Percentiles rank a stretch among this genome's conserved stretches.
Conservation (phyloP, 2,329 filamentous ascomycete species). For the Diaporthe sp. region DNA sequence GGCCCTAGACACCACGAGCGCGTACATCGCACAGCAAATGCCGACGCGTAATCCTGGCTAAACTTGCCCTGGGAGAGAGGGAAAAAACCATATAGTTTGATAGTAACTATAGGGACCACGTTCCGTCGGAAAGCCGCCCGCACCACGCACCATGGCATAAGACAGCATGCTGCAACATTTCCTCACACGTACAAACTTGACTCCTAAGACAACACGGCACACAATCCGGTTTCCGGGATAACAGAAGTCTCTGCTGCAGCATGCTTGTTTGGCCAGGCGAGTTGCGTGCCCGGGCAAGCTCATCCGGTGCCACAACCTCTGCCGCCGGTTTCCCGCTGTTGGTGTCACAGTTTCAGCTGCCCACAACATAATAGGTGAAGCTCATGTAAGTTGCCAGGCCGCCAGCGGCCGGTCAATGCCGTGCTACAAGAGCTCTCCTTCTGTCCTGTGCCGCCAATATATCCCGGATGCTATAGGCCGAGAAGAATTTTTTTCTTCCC, state of each 20-base stretch:
- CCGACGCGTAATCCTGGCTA: slow-evolving; percentile 20
- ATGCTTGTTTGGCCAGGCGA: slow-evolving; percentile 32
- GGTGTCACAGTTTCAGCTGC: slow-evolving; percentile 36
- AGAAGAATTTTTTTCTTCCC: not conserved
- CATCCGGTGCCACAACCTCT: slow-evolving; percentile 12
- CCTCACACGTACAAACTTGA: not conserved
- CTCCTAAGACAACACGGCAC: slow-evolving; percentile 16
- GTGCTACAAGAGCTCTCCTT: not conserved
- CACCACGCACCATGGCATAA: not conserved
- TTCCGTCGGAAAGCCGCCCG: slow-evolving; percentile 22
- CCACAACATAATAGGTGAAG: slow-evolving; percentile 4
- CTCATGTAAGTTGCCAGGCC: slow-evolving; percentile 25
- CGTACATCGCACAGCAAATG: not conserved
- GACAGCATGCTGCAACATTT: not conserved
- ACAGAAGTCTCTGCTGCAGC: slow-evolving; percentile 5
- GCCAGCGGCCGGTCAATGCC: not conserved
- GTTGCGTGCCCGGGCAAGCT: slow-evolving; percentile 22
- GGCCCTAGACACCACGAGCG: slow-evolving; percentile 9
- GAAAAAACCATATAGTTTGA: not conserved
- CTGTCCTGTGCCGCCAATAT: slow-evolving; percentile 20
- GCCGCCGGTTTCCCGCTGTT: slow-evolving; percentile 10
- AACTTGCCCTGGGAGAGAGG: not conserved
- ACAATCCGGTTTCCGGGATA: slow-evolving; percentile 5
- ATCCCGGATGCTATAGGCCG: slow-evolving; percentile 31
- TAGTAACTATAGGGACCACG: slow-evolving; percentile 5